phyloP scores from a whole-genome alignment of 2,329 filamentous ascomycete species.

The Colletotrichum destructivum region DNA sequence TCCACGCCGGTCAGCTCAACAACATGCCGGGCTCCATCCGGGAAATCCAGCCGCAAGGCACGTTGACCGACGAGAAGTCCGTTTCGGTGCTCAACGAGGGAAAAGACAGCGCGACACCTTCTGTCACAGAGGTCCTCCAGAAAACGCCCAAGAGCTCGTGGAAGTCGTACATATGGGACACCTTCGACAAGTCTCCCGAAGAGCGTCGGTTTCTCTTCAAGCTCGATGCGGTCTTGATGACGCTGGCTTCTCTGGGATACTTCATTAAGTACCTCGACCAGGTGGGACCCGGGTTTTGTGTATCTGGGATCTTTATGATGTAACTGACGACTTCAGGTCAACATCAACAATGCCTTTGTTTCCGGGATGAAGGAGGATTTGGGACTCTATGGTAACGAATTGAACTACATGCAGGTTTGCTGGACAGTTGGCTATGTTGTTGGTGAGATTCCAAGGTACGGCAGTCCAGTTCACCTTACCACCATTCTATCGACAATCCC shows the following conservation, averaged over 20 bases:
- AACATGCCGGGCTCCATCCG: conserved; percentile 11
- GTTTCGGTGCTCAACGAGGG: conserved; percentile 3
- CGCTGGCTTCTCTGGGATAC: conserved; percentile 49
- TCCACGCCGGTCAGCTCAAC: background rate
- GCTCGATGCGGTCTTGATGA: conserved; percentile 56
- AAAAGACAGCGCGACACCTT: background rate
- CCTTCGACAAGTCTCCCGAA: conserved; percentile 58
- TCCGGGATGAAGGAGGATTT: conserved; percentile 47
- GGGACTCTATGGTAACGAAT: conserved; percentile 46
- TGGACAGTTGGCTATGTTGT: conserved; percentile 47
- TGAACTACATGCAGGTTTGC: conserved; percentile 47
- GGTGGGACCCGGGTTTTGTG: background rate
- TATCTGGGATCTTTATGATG: background rate
- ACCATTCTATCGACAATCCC: background rate
- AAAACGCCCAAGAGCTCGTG: conserved; percentile 56
- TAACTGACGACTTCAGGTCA: conserved; percentile 44
- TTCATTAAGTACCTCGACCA: conserved; percentile 46
- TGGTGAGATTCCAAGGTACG: conserved; percentile 46
- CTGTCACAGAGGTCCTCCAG: conserved; percentile 41
- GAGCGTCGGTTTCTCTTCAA: conserved; percentile 59
- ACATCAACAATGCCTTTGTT: conserved; percentile 54
- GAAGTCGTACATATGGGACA: conserved; percentile 65
- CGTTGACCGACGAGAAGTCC: conserved; percentile 1
- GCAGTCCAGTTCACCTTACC: background rate
- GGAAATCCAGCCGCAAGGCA: conserved; percentile 5